Evolutionary conservation across 805 yeast species (phyloP), one percentile per base, ranked within the genome.

Genomic region (Candida maris): DNA sequence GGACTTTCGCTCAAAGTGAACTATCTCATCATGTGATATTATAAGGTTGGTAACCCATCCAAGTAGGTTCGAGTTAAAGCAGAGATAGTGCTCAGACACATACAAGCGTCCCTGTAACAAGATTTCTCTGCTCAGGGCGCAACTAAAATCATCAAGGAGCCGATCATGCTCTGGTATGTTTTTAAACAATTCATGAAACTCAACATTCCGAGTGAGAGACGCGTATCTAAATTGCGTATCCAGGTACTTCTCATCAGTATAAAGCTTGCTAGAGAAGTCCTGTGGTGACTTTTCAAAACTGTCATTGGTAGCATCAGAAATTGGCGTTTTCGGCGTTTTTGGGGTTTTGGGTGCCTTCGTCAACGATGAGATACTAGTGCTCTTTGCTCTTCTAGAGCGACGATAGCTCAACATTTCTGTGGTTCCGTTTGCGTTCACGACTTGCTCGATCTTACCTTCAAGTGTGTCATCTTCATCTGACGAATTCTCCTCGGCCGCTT

Each of bases 11-110:
- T 91, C 96, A 48, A 88, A 75, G 19, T 73, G 67, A 8, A 71
- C 67, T 18, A 93, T 76, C 38, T 87, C 95, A 31, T 71, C 75
- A 46, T 80, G 73, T 0, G 86, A 79, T 14, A 93, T 71, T 3
- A 82, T 73, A 25, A 89, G 64, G 45, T 76, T 84, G 7, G 96
- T 86, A 8, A 87, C 84, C 95, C 96, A 89, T 1, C 96, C 96
- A 30, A 91, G 64, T 26, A 93, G 67, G 48, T 82, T 83, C 6
- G 96, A 83, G 55, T 87, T 81, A 69, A 93, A 93, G 54, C 96
- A 86, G 4, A 91, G 54, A 51, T 81, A 77, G 35, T 74, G 72
- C 45, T 85, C 89, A 14, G 95, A 76, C 6, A 93, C 71, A 55
- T 85, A 93, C 19, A 93, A 51, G 34, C 95, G 68, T 3, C 98